Percentiles rank a stretch among this genome's conserved stretches.
Conservation (phyloP, 2,329 filamentous ascomycete species). For the Fusarium coffeatum region DNA sequence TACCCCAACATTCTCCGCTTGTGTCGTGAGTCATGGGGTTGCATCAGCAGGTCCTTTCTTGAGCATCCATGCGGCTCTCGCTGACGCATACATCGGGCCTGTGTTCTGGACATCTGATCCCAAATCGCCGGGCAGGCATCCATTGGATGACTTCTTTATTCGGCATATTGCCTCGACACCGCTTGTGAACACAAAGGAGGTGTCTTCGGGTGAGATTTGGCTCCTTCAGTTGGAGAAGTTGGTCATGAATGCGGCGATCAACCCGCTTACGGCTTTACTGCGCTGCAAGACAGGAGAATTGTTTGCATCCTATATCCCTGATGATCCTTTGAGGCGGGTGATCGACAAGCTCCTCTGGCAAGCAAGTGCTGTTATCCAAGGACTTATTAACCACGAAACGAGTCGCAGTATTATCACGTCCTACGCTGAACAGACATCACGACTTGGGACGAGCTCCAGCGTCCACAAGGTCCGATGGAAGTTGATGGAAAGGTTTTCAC, state of each 20-base stretch:
- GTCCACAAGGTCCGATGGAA: not conserved
- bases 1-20: slow-evolving; percentile 4
- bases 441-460: not conserved
- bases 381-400: not conserved
- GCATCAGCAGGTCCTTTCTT: slow-evolving; percentile 10
- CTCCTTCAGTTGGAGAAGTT: slow-evolving; percentile 7
- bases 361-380: slow-evolving; percentile 2
- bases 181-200: not conserved
- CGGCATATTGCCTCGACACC: slow-evolving; percentile 1
- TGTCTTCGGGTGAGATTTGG: slow-evolving; percentile 3
- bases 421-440: not conserved
- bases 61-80: slow-evolving; percentile 7
- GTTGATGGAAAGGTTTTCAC: not conserved
- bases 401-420: not conserved
- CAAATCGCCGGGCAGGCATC: too few relatives aligned
- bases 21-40: slow-evolving; percentile 15
- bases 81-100: slow-evolving; percentile 11
- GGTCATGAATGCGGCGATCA: slow-evolving; percentile 12
- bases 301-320: not conserved
- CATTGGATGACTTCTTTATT: not conserved
- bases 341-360: slow-evolving; percentile 1
- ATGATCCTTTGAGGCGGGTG: not conserved
- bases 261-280: slow-evolving; percentile 4
- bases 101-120: not conserved
- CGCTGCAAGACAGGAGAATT: slow-evolving; percentile 5